These are phyloP conservation scores for Chalaropsis ovoidea DNA, from an alignment of 2,329 filamentous ascomycete genomes.

Conservation along the genomic window DNA sequence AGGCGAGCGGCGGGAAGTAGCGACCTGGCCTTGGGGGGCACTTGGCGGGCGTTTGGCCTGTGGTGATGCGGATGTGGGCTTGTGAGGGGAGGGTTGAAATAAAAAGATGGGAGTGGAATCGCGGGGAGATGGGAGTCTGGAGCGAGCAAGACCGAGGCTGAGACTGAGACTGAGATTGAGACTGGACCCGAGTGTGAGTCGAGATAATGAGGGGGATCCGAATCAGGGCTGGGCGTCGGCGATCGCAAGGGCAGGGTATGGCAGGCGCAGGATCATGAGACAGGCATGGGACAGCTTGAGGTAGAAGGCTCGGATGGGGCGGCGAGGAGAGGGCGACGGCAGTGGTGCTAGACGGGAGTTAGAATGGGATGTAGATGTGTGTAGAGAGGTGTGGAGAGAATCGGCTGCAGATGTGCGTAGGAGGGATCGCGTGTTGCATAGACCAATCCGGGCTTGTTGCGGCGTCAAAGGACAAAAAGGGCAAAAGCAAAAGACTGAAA, in stretches of 20 bases:
- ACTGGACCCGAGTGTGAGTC: background rate
- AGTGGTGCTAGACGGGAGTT: background rate
- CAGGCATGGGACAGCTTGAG: background rate
- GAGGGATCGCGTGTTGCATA: background rate
- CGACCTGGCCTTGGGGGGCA: background rate
- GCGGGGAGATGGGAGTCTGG: background rate
- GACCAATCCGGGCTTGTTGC: background rate
- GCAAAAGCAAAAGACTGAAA: conserved; percentile 2
- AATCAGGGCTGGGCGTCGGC: background rate
- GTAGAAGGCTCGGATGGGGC: background rate
- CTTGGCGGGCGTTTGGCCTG: background rate
- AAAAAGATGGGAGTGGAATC: background rate
- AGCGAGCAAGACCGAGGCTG: background rate
- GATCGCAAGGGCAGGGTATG: background rate
- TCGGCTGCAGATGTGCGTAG: background rate
- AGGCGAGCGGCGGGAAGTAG: background rate
- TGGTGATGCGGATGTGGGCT: background rate
- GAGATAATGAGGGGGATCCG: background rate
- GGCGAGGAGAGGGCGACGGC: background rate
- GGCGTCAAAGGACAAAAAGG: conserved; percentile 7
- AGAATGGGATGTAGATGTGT: background rate
- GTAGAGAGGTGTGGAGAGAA: background rate
- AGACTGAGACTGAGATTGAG: background rate
- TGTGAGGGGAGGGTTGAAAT: background rate
- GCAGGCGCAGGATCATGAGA: conserved; percentile 2